Percentiles rank a stretch among this genome's conserved stretches.
phyloP scores from a whole-genome alignment of 371 early-diverging fungal genomes.

The Haplosporangium sp. region DNA sequence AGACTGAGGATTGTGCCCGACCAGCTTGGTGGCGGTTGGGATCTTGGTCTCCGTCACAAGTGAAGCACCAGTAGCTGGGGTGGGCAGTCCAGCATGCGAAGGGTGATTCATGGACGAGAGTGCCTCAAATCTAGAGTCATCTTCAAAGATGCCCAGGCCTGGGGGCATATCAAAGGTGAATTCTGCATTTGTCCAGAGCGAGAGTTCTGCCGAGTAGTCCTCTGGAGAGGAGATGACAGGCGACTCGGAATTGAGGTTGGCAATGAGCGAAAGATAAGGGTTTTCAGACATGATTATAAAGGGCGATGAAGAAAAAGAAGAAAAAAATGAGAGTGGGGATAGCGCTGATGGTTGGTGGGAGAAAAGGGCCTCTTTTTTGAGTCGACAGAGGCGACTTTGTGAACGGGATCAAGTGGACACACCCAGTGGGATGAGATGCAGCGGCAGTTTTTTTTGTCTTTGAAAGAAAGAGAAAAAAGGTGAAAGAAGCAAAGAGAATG shows the following conservation, averaged over 20 bases:
- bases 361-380: slow-evolving; percentile 39
- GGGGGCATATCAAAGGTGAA: slow-evolving; percentile 73
- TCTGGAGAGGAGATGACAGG: slow-evolving; percentile 51
- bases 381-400: slow-evolving; percentile 55
- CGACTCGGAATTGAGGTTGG: slow-evolving; percentile 51
- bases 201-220: slow-evolving; percentile 53
- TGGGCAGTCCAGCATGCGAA: slow-evolving; percentile 14
- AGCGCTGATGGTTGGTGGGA: neutral
- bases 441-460: slow-evolving; percentile 16
- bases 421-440: slow-evolving; percentile 52
- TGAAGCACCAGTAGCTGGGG: slow-evolving; percentile 1
- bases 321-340: neutral
- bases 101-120: slow-evolving; percentile 45
- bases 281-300: slow-evolving; percentile 50
- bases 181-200: slow-evolving; percentile 70
- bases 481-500: slow-evolving; percentile 2
- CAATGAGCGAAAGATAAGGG: slow-evolving; percentile 45
- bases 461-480: slow-evolving; percentile 23
- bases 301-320: too few relatives aligned
- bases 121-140: slow-evolving; percentile 56
- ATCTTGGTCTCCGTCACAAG: slow-evolving; percentile 12
- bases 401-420: slow-evolving; percentile 15
- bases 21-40: slow-evolving; percentile 5
- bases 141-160: slow-evolving; percentile 65
- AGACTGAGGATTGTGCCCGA: slow-evolving; percentile 45